A percentile compares a stretch with the other conserved stretches of the same genome.
Conservation (phyloP, 257 asterid species). For the Anisodus tanguticus region DNA sequence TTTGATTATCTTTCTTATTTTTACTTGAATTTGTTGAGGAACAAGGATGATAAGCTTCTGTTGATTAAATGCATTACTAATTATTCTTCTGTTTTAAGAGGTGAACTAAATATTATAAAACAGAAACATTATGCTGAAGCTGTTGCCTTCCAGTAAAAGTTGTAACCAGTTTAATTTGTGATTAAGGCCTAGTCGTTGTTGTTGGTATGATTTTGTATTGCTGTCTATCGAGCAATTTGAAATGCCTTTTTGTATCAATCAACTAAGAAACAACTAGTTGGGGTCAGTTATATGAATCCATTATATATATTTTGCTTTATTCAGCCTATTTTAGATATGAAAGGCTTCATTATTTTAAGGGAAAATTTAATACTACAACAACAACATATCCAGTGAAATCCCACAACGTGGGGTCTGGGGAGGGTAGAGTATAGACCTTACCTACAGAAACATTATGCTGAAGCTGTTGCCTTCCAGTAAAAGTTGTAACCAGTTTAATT, state of each 20-base stretch:
- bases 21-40: background rate
- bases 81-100: background rate
- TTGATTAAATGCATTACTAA: background rate
- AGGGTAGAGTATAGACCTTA: too few relatives aligned
- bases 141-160: background rate
- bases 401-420: too few relatives aligned
- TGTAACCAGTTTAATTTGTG: background rate
- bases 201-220: background rate
- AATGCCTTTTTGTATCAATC: background rate
- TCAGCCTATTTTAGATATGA: background rate
- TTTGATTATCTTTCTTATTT: background rate
- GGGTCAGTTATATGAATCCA: background rate
- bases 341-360: background rate
- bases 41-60: background rate
- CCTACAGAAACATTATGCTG: background rate
- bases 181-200: background rate
- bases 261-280: background rate
- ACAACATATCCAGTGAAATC: too few relatives aligned
- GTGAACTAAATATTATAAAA: too few relatives aligned
- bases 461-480: background rate
- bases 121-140: background rate
- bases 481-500: background rate
- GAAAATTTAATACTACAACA: too few relatives aligned
- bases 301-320: background rate
- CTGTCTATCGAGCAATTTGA: background rate